Evolutionary conservation across 2,329 filamentous ascomycete species (phyloP), one percentile per base, ranked within the genome.

Genomic region (Beauveria varroae): DNA sequence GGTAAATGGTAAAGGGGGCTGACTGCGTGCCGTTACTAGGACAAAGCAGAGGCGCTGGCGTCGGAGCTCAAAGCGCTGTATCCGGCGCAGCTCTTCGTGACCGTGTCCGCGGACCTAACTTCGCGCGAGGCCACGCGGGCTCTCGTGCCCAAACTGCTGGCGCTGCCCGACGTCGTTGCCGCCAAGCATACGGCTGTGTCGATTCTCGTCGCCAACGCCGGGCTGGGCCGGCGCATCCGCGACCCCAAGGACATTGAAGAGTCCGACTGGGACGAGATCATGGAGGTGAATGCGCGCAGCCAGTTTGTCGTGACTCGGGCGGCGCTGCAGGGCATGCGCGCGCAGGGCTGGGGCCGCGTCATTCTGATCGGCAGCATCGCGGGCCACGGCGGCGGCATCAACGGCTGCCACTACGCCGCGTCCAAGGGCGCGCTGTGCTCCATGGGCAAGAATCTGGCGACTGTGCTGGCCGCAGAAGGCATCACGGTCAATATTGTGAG

Each of bases 191-290:
- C 50, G n/a, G 66, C 70, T 26, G 63, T 74, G 2, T 73, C 71
- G 26, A 87, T 90, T 24, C 74, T 89, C 3, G 71, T 90, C 28
- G 83, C 81, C 10, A 90, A 90, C 67, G 87, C 87, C 1, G 86
- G 86, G 0, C 80, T 86, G 65, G 86, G 86, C 46, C 85, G 85
- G 68, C 78, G 85, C n/a, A 81, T 86, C 61, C 73, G 74, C 3
- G 70, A 75, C 53, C 77, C 85, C 53, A 75, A 79, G 67, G 85
- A 87, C 62, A 87, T 88, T 63, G 76, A 79, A 7, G 70, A 87
- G 26, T 83, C 85, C 57, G 85, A 88, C 68, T 88, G 86, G 68
- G 85, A 88, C 68, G 75, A 82, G 67, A 87, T 82, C 5, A 73
- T 87, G 52, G 81, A 78, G 62, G 78, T 88, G 62, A 89, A 88